These are phyloP conservation scores for Yamadazyma insecticola DNA, from an alignment of 805 yeast species.

Conservation along the genomic window DNA sequence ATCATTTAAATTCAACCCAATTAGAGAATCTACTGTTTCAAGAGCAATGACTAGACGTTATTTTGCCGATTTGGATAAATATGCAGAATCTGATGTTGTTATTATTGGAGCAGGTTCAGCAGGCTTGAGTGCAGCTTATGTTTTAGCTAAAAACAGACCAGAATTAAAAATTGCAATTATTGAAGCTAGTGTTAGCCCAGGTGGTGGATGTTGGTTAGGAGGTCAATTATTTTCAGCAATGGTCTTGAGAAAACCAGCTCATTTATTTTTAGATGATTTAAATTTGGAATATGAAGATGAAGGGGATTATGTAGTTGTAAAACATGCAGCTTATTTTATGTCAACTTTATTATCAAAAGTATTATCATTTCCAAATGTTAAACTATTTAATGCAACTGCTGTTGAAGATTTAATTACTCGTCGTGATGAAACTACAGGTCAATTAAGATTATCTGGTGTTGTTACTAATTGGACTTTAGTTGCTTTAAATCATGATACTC, in stretches of 20 bases:
- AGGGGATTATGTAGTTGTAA: slow-evolving; percentile 75
- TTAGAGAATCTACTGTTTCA: slow-evolving; percentile 73
- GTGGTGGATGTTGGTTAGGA: slow-evolving; percentile 79
- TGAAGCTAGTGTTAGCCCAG: slow-evolving; percentile 72
- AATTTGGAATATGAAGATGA: slow-evolving; percentile 70
- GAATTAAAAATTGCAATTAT: slow-evolving; percentile 69
- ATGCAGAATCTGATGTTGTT: slow-evolving; percentile 70
- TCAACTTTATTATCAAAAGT: slow-evolving; percentile 68
- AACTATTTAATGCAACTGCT: slow-evolving; percentile 74
- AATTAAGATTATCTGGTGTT: slow-evolving; percentile 68
- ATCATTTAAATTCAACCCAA: slow-evolving; percentile 62
- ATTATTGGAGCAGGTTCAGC: slow-evolving; percentile 78
- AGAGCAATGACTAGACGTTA: slow-evolving; percentile 77
- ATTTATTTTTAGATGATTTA: slow-evolving; percentile 58
- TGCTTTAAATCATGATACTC: slow-evolving; percentile 68
- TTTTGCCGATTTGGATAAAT: slow-evolving; percentile 67
- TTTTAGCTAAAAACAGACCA: slow-evolving; percentile 68
- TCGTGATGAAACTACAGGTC: slow-evolving; percentile 45
- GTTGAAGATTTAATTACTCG: slow-evolving; percentile 79
- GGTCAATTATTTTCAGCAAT: slow-evolving; percentile 75
- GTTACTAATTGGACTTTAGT: slow-evolving; percentile 83
- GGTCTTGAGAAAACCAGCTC: slow-evolving; percentile 80
- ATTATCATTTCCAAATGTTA: slow-evolving; percentile 66
- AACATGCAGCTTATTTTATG: slow-evolving; percentile 75
- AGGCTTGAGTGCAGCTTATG: slow-evolving; percentile 73